Evolutionary conservation across 2,329 filamentous ascomycete genomes (phyloP).

Genomic region (Aspergillus aculeatus): DNA sequence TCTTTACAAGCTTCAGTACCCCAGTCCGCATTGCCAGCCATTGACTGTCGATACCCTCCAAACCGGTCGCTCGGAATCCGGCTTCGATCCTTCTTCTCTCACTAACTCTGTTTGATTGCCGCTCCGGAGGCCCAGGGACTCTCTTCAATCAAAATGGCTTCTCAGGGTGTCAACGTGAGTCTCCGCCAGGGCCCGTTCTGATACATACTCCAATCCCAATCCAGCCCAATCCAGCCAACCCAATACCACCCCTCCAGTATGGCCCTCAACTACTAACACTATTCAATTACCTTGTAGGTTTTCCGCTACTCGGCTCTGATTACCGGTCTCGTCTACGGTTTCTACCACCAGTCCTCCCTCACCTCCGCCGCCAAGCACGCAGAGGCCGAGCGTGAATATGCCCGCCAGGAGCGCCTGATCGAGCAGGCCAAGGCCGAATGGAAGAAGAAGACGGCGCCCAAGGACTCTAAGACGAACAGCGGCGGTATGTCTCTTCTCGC

Average conservation of each 20-base stretch:
- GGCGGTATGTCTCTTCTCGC: conserved; percentile 34
- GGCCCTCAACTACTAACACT: conserved; percentile 16
- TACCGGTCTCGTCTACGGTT: conserved; percentile 89
- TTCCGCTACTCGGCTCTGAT: conserved; percentile 94
- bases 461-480: conserved; percentile 39
- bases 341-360: conserved; percentile 87
- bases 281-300: conserved; percentile 60
- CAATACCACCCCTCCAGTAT: not conserved
- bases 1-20: conserved; percentile 28
- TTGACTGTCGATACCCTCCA: conserved; percentile 38
- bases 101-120: conserved; percentile 39
- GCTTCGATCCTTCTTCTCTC: conserved; percentile 27
- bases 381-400: conserved; percentile 76
- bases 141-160: conserved; percentile 55
- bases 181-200: conserved; percentile 21
- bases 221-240: not conserved
- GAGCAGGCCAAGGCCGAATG: conserved; percentile 89
- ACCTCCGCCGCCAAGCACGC: conserved; percentile 67
- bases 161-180: conserved; percentile 67
- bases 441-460: conserved; percentile 68
- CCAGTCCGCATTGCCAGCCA: conserved; percentile 33
- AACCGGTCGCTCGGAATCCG: conserved; percentile 32
- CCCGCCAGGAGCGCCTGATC: conserved; percentile 90
- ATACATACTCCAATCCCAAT: conserved; percentile 15
- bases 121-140: conserved; percentile 44